These are phyloP conservation scores for Circinella minor DNA, from an alignment of 371 early-diverging fungal species.

Conservation along the genomic window DNA sequence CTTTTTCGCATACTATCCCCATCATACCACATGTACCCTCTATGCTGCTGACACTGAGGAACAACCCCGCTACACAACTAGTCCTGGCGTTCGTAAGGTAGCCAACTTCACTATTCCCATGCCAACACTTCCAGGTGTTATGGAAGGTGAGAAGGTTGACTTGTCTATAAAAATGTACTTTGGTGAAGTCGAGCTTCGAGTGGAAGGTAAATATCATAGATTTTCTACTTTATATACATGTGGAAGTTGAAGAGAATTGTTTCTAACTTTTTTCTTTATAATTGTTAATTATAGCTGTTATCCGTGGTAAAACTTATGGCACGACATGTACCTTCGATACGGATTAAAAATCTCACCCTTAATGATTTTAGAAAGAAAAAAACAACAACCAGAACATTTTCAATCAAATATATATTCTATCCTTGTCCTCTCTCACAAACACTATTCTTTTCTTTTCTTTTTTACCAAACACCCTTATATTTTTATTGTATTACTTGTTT, in stretches of 20 bases:
- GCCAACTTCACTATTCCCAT: conserved; percentile 55
- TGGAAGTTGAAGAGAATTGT: background rate
- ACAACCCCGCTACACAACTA: conserved; percentile 49
- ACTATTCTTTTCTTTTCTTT: background rate
- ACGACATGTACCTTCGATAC: conserved; percentile 53
- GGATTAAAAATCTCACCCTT: conserved; percentile 23
- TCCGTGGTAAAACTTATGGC: conserved; percentile 55
- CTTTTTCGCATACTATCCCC: conserved; percentile 56
- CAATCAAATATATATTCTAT: no score
- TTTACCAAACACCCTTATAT: background rate
- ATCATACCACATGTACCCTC: conserved; percentile 57
- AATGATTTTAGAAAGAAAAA: conserved; percentile 3
- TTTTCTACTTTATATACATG: background rate
- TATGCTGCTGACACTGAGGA: conserved; percentile 51
- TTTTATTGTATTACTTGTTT: conserved; percentile 8
- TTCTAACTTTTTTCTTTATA: background rate
- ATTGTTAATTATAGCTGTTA: conserved; percentile 34
- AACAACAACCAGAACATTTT: background rate
- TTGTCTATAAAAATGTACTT: conserved; percentile 44
- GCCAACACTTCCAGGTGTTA: conserved; percentile 46
- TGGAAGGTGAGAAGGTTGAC: conserved; percentile 51
- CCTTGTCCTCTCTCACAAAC: background rate
- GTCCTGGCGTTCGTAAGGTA: conserved; percentile 48
- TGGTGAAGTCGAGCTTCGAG: conserved; percentile 58
- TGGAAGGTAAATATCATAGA: conserved; percentile 36